A percentile compares a stretch with the other conserved stretches of the same genome.
Evolutionary conservation across 495 filamentous ascomycete genomes (phyloP).

Genomic region (Talaromyces ruber): DNA sequence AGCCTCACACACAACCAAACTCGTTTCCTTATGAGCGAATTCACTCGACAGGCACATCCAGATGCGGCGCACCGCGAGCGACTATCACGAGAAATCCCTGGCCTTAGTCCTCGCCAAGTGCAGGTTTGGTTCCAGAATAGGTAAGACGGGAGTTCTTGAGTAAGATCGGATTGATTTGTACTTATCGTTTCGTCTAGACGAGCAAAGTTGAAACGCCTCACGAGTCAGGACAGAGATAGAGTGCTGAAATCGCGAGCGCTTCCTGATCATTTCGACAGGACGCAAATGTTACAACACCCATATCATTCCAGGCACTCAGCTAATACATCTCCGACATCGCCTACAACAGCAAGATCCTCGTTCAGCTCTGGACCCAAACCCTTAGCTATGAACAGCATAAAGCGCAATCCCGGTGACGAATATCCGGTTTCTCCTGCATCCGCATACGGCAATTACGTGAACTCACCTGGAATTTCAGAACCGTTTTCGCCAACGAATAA

Average conservation of each 20-base stretch:
- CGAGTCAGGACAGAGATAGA: conserved; percentile 84
- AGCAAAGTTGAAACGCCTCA: conserved; percentile 92
- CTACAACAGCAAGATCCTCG: conserved; percentile 9
- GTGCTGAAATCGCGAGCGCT: conserved; percentile 91
- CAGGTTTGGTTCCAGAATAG: conserved; percentile 99
- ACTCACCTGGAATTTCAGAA: conserved; percentile 24
- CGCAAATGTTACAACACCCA: conserved; percentile 81
- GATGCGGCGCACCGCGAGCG: conserved; percentile 89
- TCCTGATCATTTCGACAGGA: conserved; percentile 87
- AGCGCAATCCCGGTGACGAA: conserved; percentile 31
- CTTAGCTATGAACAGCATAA: conserved; percentile 28
- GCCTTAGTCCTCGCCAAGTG: conserved; percentile 85
- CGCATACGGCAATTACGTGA: conserved; percentile 31
- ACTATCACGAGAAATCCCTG: conserved; percentile 85
- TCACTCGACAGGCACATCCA: conserved; percentile 89
- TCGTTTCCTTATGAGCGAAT: conserved; percentile 94
- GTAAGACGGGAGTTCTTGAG: conserved; percentile 33
- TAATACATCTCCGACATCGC: conserved; percentile 25
- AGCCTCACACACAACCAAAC: conserved; percentile 97
- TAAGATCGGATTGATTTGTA: conserved; percentile 14
- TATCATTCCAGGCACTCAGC: conserved; percentile 27
- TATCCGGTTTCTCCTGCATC: conserved; percentile 37
- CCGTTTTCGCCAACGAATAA: conserved; percentile 16
- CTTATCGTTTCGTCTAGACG: conserved; percentile 42
- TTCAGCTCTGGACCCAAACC: conserved; percentile 12